phyloP scores from a whole-genome alignment of 1,139 yeast genomes.

The Blastobotrys proliferans region DNA sequence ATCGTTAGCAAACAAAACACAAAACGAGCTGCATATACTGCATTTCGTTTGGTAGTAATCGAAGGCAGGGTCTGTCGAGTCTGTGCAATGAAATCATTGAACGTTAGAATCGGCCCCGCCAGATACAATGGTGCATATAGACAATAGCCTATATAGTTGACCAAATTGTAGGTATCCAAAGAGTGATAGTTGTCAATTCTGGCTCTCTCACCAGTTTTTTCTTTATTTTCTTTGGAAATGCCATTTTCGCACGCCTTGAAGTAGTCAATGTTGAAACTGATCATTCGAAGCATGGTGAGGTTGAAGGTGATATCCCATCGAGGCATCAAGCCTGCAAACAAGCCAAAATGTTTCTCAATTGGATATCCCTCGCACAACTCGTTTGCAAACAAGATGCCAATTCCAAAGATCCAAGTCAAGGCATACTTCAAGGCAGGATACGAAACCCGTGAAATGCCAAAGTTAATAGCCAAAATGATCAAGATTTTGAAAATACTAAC shows the following conservation, averaged over 20 bases:
- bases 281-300: conserved; percentile 76
- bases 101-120: conserved; percentile 93
- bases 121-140: conserved; percentile 85
- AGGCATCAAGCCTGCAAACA: conserved; percentile 62
- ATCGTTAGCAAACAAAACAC: conserved; percentile 70
- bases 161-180: conserved; percentile 50
- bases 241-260: conserved; percentile 28
- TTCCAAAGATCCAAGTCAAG: conserved; percentile 71
- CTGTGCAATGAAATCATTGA: conserved; percentile 86
- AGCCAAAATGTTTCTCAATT: too few relatives aligned
- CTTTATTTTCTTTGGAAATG: conserved; percentile 2
- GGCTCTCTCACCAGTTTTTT: conserved; percentile 51
- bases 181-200: conserved; percentile 66
- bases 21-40: conserved; percentile 63
- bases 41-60: conserved; percentile 48
- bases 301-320: conserved; percentile 97
- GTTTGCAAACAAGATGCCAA: conserved; percentile 70
- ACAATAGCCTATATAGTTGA: conserved; percentile 70
- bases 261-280: conserved; percentile 80
- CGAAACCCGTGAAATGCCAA: conserved; percentile 45
- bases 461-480: conserved; percentile 55
- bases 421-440: conserved; percentile 25
- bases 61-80: conserved; percentile 45
- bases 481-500: conserved; percentile 59
- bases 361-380: conserved; percentile 58